phyloP scores from a whole-genome alignment of 2,329 filamentous ascomycete species.

The Didymella keratinophila region DNA sequence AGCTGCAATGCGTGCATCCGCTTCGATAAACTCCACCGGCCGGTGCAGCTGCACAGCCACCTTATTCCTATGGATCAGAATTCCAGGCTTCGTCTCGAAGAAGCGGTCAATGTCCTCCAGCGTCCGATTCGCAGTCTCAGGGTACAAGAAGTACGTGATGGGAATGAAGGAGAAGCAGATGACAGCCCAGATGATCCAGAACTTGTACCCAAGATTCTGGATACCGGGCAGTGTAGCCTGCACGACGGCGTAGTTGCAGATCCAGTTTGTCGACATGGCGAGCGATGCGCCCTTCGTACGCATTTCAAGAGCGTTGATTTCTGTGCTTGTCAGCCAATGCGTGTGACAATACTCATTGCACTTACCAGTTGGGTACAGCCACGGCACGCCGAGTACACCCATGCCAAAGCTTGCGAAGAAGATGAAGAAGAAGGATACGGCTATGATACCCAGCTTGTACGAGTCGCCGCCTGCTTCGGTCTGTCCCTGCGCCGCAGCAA shows the following conservation, averaged over 20 bases:
- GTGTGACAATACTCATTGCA: no score
- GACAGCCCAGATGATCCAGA: conserved; percentile 64
- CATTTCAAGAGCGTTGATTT: conserved; percentile 49
- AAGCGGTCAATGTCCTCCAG: conserved; percentile 60
- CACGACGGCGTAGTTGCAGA: conserved; percentile 45
- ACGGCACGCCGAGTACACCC: conserved; percentile 47
- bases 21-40: conserved; percentile 59
- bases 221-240: conserved; percentile 47
- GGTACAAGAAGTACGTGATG: conserved; percentile 61
- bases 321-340: conserved; percentile 8
- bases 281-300: conserved; percentile 46
- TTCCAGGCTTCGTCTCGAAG: conserved; percentile 44
- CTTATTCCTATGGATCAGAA: conserved; percentile 59
- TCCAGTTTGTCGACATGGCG: conserved; percentile 47
- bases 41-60: conserved; percentile 57
- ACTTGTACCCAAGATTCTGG: conserved; percentile 60
- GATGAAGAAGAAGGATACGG: conserved; percentile 55
- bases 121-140: conserved; percentile 58
- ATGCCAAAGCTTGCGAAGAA: conserved; percentile 49
- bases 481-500: conserved; percentile 55
- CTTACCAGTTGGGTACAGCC: conserved; percentile 41
- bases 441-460: conserved; percentile 57
- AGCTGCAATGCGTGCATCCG: conserved; percentile 51
- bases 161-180: conserved; percentile 63
- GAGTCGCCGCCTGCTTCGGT: conserved; percentile 53